These are phyloP conservation scores for Trapa bicornis DNA, from an alignment of 345 rosid genomes.

Conservation along the genomic window DNA sequence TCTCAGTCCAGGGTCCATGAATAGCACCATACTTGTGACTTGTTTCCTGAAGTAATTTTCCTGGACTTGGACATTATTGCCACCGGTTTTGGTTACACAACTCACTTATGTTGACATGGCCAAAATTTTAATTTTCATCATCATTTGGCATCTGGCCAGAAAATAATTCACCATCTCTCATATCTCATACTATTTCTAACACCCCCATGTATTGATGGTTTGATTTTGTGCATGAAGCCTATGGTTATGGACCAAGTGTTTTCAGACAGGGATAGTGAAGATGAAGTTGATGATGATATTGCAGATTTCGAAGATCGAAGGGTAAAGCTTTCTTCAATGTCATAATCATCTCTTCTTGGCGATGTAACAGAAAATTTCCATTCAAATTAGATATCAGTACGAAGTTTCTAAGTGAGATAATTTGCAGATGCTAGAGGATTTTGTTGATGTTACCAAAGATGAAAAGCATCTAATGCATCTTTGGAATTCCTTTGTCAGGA, in stretches of 20 bases:
- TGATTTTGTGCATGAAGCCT: slow-evolving; percentile 40
- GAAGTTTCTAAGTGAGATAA: neutral
- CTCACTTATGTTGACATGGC: neutral
- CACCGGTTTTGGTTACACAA: neutral
- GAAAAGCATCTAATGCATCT: slow-evolving; percentile 79
- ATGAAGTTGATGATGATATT: slow-evolving; percentile 65
- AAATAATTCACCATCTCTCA: no score
- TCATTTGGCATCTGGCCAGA: neutral
- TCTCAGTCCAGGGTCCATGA: neutral
- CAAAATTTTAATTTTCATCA: neutral
- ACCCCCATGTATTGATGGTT: no score
- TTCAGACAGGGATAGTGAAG: slow-evolving; percentile 78
- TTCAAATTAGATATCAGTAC: neutral
- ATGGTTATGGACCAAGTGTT: slow-evolving; percentile 64
- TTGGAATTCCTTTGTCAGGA: slow-evolving; percentile 87
- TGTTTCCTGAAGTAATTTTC: neutral
- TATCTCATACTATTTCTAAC: no score
- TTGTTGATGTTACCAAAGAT: slow-evolving; percentile 74
- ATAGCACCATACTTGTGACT: neutral
- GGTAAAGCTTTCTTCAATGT: slow-evolving; percentile 35
- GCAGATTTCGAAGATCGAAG: slow-evolving; percentile 73
- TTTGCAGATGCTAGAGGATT: slow-evolving; percentile 95
- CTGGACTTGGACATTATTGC: neutral
- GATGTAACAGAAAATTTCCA: neutral
- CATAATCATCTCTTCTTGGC: slow-evolving; percentile 1